Conservation (phyloP, 192 early-diverging fungal genomes). For the Coemansia sp. region DNA sequence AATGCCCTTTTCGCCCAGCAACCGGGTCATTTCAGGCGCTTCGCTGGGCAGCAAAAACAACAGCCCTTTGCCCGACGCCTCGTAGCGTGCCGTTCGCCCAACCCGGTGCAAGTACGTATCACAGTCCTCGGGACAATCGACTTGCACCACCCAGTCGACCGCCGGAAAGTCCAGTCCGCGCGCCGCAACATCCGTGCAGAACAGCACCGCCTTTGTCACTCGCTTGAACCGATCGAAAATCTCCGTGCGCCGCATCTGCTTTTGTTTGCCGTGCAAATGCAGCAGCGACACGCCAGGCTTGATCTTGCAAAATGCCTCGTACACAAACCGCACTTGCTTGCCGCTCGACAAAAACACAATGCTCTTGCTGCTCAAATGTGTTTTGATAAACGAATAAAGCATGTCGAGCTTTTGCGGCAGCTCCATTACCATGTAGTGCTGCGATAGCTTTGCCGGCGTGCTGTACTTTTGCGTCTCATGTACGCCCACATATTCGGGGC, state of each 20-base stretch:
- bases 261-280: conserved; percentile 96
- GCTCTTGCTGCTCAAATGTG: conserved; percentile 86
- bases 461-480: conserved; percentile 77
- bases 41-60: conserved; percentile 88
- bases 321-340: conserved; percentile 94
- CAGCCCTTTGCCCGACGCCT: conserved; percentile 82
- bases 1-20: conserved; percentile 72
- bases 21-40: conserved; percentile 75
- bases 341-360: conserved; percentile 95
- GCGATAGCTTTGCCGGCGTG: conserved; percentile 80
- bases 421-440: conserved; percentile 83
- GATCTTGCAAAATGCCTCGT: conserved; percentile 93
- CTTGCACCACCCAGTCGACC: conserved; percentile 98
- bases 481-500: conserved; percentile 94
- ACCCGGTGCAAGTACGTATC: conserved; percentile 98
- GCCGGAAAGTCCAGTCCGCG: conserved; percentile 97
- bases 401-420: conserved; percentile 92
- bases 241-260: conserved; percentile 89
- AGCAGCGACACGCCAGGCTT: conserved; percentile 89
- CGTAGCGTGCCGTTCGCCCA: conserved; percentile 94
- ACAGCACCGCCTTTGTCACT: conserved; percentile 74
- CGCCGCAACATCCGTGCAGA: conserved; percentile 95
- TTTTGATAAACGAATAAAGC: conserved; percentile 90
- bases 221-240: conserved; percentile 89
- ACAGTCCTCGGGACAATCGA: conserved; percentile 96